A percentile compares a stretch with the other conserved stretches of the same genome.
phyloP scores from a whole-genome alignment of 257 asterid genomes.

The Forsythia viridissima region DNA sequence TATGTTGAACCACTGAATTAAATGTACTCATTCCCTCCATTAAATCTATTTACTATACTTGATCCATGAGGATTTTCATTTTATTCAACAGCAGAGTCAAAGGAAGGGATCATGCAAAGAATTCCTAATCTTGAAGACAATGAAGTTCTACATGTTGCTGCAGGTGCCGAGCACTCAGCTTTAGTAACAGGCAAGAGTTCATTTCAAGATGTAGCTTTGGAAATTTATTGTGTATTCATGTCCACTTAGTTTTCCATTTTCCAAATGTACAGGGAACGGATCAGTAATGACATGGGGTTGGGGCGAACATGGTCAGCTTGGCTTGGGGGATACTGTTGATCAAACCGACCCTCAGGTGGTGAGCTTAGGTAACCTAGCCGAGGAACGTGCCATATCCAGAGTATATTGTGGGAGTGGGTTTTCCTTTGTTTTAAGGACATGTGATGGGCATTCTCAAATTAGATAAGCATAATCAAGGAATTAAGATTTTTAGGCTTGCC shows the following conservation, averaged over 20 bases:
- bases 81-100: conserved; percentile 31
- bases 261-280: conserved; percentile 51
- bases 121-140: conserved; percentile 33
- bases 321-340: conserved; percentile 66
- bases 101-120: conserved; percentile 30
- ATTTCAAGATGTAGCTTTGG: neutral
- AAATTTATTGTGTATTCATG: neutral
- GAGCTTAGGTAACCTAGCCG: conserved; percentile 26
- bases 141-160: conserved; percentile 62
- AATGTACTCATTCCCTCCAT: neutral
- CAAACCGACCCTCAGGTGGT: conserved; percentile 55
- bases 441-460: conserved; percentile 20
- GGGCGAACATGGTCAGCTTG: conserved; percentile 99
- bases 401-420: conserved; percentile 95
- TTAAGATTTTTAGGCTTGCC: neutral
- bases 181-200: conserved; percentile 60
- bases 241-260: neutral
- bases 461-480: conserved; percentile 6
- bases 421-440: conserved; percentile 48
- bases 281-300: conserved; percentile 93
- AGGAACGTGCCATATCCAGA: conserved; percentile 29
- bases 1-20: neutral
- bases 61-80: neutral
- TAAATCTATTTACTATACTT: neutral
- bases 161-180: conserved; percentile 95